Conservation (phyloP, 2,329 filamentous ascomycete species). For the Colletotrichum ledebouriae region DNA sequence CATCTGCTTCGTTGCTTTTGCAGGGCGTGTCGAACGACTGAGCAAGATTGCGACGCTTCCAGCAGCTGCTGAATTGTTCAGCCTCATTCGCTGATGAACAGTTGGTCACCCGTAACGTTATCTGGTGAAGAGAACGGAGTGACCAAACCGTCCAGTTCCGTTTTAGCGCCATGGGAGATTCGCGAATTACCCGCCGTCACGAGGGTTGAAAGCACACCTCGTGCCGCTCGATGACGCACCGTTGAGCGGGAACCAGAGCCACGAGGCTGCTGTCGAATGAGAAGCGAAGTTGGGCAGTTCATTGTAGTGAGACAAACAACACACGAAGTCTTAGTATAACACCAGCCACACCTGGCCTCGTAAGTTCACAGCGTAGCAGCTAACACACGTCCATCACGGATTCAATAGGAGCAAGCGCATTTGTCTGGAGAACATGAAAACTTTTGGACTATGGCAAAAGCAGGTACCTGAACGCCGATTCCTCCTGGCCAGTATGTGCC, state of each 20-base stretch:
- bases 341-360: not conserved
- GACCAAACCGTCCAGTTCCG: slow-evolving; percentile 11
- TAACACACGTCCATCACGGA: not conserved
- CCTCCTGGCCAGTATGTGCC: slow-evolving; percentile 23
- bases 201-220: slow-evolving; percentile 28
- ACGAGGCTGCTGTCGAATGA: slow-evolving; percentile 56
- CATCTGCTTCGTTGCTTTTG: slow-evolving; percentile 4
- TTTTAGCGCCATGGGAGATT: slow-evolving; percentile 17
- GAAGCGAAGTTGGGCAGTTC: slow-evolving; percentile 6
- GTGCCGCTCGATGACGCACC: slow-evolving; percentile 39
- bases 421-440: slow-evolving; percentile 29
- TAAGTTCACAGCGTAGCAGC: no score
- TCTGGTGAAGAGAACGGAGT: slow-evolving; percentile 10
- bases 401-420: not conserved
- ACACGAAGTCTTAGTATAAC: not conserved
- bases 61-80: not conserved
- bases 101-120: slow-evolving; percentile 30
- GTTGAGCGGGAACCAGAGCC: slow-evolving; percentile 45
- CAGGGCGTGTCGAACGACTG: slow-evolving; percentile 12
- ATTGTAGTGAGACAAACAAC: not conserved
- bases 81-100: slow-evolving; percentile 16
- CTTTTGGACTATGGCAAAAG: slow-evolving; percentile 40
- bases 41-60: slow-evolving; percentile 18
- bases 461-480: slow-evolving; percentile 36
- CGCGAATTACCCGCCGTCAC: slow-evolving; percentile 31